A percentile compares a stretch with the other conserved stretches of the same genome.
Conservation (phyloP, 495 filamentous ascomycete genomes). For the Penicillium coprophilum region DNA sequence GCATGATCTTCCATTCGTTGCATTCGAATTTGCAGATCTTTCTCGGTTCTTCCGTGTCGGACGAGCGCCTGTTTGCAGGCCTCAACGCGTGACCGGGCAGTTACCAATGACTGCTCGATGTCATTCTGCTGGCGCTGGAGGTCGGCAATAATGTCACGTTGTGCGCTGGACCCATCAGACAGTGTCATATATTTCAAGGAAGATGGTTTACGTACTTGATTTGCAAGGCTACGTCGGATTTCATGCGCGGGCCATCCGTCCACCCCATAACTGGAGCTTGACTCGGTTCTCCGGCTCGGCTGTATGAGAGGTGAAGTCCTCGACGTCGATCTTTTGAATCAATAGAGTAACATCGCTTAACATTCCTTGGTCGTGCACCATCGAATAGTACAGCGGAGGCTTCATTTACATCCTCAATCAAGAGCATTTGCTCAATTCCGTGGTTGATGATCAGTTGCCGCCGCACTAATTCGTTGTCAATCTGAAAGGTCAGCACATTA, state of each 20-base stretch:
- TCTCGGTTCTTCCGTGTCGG: slow-evolving; percentile 43
- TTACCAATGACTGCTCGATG: slow-evolving; percentile 34
- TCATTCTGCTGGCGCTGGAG: slow-evolving; percentile 40
- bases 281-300: slow-evolving; percentile 53
- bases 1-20: slow-evolving; percentile 59
- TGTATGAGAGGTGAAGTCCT: slow-evolving; percentile 63
- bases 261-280: slow-evolving; percentile 54
- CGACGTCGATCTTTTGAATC: slow-evolving; percentile 55
- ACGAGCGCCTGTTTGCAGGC: slow-evolving; percentile 44
- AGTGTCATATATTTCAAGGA: not conserved
- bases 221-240: slow-evolving; percentile 71
- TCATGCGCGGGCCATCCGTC: slow-evolving; percentile 65
- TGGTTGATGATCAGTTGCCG: slow-evolving; percentile 82
- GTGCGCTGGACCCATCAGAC: slow-evolving; percentile 33
- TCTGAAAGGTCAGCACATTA: slow-evolving; percentile 37
- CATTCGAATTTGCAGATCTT: slow-evolving; percentile 51
- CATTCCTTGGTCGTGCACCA: slow-evolving; percentile 61
- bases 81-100: slow-evolving; percentile 31
- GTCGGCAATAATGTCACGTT: slow-evolving; percentile 44
- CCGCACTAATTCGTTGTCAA: slow-evolving; percentile 75
- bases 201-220: slow-evolving; percentile 43
- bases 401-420: slow-evolving; percentile 65
- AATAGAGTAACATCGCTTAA: slow-evolving; percentile 67
- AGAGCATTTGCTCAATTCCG: slow-evolving; percentile 76
- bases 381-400: slow-evolving; percentile 71